Evolutionary conservation across 257 asterid species (phyloP).

Genomic region (Capsicum pubescens): DNA sequence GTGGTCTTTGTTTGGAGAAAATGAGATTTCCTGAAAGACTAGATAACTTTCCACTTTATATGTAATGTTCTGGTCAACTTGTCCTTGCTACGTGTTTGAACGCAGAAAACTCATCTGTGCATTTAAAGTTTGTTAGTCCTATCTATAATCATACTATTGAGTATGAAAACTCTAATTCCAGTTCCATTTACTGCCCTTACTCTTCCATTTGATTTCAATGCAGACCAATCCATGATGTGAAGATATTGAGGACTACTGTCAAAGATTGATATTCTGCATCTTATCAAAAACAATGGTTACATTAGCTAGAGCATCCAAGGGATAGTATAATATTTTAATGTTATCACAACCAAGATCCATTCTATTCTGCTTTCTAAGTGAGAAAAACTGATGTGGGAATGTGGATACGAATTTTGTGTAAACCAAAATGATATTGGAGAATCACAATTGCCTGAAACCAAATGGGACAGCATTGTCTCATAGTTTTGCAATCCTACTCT

Average conservation of each 20-base stretch:
- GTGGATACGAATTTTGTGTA: slow-evolving; percentile 11
- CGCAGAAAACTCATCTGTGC: background rate
- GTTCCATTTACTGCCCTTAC: background rate
- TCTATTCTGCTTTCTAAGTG: background rate
- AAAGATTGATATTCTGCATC: slow-evolving; percentile 52
- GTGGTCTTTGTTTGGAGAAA: background rate
- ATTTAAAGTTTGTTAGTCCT: background rate
- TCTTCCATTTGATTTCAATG: slow-evolving; percentile 30
- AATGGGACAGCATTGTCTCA: background rate
- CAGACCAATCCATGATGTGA: slow-evolving; percentile 94
- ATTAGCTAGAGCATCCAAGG: background rate
- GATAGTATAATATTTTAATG: background rate
- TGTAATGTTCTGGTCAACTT: slow-evolving; percentile 16
- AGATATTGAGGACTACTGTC: slow-evolving; percentile 70
- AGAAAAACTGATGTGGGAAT: background rate
- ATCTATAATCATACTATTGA: background rate
- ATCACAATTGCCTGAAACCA: background rate
- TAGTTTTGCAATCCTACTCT: background rate
- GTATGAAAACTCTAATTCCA: background rate
- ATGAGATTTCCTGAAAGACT: background rate
- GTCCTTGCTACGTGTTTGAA: background rate
- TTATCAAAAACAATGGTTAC: background rate
- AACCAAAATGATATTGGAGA: background rate
- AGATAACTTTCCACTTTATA: background rate
- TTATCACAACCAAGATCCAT: slow-evolving; percentile 15